A percentile compares a stretch with the other conserved stretches of the same genome.
phyloP scores from a whole-genome alignment of 176 grass and related monocot genomes.

The Zea luxurians region DNA sequence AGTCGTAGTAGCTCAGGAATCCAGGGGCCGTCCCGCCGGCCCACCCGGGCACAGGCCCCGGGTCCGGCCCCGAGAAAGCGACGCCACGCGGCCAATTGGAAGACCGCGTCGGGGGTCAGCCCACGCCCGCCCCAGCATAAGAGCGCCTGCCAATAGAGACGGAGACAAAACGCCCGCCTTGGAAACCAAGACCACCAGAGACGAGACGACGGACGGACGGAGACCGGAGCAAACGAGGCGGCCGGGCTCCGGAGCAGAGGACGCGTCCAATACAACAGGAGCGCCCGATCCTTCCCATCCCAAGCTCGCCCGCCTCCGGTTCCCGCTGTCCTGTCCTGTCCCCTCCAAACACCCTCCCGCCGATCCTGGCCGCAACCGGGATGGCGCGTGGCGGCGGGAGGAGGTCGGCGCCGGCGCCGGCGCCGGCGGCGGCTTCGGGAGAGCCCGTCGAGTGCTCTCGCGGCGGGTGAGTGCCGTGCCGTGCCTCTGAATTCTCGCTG shows the following conservation, averaged over 20 bases:
- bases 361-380: not conserved
- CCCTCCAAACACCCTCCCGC: constrained; percentile 28
- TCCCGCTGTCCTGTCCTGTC: not conserved
- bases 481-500: not conserved
- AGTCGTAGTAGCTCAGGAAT: no score
- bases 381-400: constrained; percentile 8
- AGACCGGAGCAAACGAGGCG: not conserved
- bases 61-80: no score
- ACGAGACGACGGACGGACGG: not conserved
- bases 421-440: not conserved
- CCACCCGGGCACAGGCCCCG: no score
- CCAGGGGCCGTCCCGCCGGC: no score
- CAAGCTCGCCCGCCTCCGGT: constrained; percentile 6
- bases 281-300: constrained; percentile 11
- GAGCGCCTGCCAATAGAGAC: no score
- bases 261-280: not conserved
- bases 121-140: no score
- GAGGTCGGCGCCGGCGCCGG: not conserved
- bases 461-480: constrained; percentile 34
- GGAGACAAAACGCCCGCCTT: not conserved
- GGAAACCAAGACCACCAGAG: not conserved
- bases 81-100: no score
- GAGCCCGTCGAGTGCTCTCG: not conserved
- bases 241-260: not conserved
- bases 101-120: no score